Evolutionary conservation across 305 asterid species (phyloP), one percentile per base, ranked within the genome.

Genomic region (Solanum aculeatissimum): DNA sequence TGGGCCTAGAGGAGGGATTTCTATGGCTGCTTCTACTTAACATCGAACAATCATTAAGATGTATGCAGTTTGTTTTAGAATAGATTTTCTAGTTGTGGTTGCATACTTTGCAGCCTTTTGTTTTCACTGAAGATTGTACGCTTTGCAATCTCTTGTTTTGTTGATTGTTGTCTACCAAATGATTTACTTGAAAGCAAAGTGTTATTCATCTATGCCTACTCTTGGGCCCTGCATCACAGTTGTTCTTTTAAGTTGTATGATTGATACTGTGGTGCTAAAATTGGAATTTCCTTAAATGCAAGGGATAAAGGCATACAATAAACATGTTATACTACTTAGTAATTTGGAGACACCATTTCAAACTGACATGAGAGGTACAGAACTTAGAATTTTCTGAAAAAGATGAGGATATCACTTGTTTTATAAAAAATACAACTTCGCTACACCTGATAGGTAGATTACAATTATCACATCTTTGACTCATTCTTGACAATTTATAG

Each of bases 1-100:
- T 43, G 94, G 89, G 35, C 40, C 80, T 25, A 83, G 89, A 68
- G 86, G 86, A 53, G 85, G 86, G 23, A 66, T 86, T 32, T 54
- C 47, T 43, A 80, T 86, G 49, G 60, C 86, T 83, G 87, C 82
- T 84, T 86, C 90, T 51, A 83, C 86, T 35, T 86, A 49, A 16
- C 15, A 35, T 57, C 4, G 43, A 27, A 62, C 57, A 81, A 58
- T 42, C 62, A 7, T 40, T 62, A 32, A 47, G n/a, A 57, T 32
- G 54, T 35, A 74, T 53, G 77, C 57, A 40, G 42, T 32, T 69
- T 83, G 69, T 68, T 51, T 83, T 23, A 29, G 55, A 55, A 51
- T 83, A 68, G 32, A 83, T 53, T 53, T 69, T 69, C 58, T 62
- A 40, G 75, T 83, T 83, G 81, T 53, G 81, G 82, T 77, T 77